Evolutionary conservation across 2,329 filamentous ascomycete species (phyloP), one percentile per base, ranked within the genome.

Genomic region (Pseudogymnoascus sp.): DNA sequence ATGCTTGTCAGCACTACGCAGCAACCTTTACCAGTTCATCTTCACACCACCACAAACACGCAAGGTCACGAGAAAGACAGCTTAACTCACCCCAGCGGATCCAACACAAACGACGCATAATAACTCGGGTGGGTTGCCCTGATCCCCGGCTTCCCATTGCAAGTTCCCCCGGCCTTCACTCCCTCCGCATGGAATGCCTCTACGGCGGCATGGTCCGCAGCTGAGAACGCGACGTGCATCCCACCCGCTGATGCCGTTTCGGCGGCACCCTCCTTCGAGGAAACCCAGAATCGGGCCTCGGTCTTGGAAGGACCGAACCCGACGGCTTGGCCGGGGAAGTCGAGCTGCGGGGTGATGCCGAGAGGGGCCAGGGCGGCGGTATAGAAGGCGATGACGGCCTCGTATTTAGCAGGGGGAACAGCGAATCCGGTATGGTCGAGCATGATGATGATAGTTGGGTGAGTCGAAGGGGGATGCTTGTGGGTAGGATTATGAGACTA

Each of bases 101-200:
- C 43, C 43, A 50, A 18, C 43, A 50, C 43, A 50, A 50, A 50
- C 43, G 43, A n/a, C 2, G 43, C 43, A 30, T 50, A 50, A 50
- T 50, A 50, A 50, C 25, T 50, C n/a, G 43, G 43, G 25, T 50
- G 43, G 16, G n/a, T 30, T 3, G 25, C 43, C 25, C 43, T 30
- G 25, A 50, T 50, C 0, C 43, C 43, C 1, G 43, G 43, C 43
- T 50, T 30, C n/a, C 43, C 43, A 50, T 50, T 50, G 11, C 43
- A 50, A 14, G 16, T 50, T 2, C 43, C 43, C 2, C 43, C 43
- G n/a, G 43, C 43, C 43, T 50, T 50, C 25, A 50, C 8, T 7
- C 25, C 25, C 43, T 30, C 43, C 25, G 30, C 25, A 12, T 50
- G 43, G 14, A 50, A 50, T n/a, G 16, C 16, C 43, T 50, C 4